Evolutionary conservation across 305 asterid species (phyloP), one percentile per base, ranked within the genome.

Genomic region (Rubia occidens): DNA sequence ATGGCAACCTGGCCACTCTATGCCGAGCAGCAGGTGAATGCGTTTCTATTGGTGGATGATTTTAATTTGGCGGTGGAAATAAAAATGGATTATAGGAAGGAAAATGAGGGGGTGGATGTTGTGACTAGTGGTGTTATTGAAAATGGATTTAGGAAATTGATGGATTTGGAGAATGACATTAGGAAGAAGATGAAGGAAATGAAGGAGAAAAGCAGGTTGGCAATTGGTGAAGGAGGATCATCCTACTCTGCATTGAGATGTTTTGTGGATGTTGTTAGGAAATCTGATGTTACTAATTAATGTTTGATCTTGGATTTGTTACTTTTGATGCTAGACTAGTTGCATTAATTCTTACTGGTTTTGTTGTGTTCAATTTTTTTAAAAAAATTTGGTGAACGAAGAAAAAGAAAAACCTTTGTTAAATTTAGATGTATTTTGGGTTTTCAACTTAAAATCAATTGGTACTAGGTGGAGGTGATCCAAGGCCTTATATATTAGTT

Each of bases 1-100:
- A n/a, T 62, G 10, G 67, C 67, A 3, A 8, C 67, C 21, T 62
- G 49, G 67, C 51, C 67, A 0, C 3, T 62, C 15, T 39, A 62
- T 8, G 29, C 67, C 2, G 67, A 62, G 49, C 67, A 62, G 49
- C 51, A 62, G 8, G 17, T n/a, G 67, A 62, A 37, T 39, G 67
- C 51, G 21, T 62, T 62, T 21, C 15, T 15, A 0, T 1, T 62
- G 67, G 49, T 62, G 5, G 39, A 39, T 32, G 49, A 39, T 0
- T 62, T 62, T 15, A 49, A n/a, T 20, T 15, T 62, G 49, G 66
- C 66, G 3, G 66, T 13, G 44, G 66, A 61, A 17, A 61, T 61
- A 2, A 61, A 61, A 9, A 60, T 62, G 67, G 67, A 62, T 62
- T 62, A 37, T 2, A 15, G 67, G 44, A 17, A 0, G 18, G 67